Conservation (phyloP, 495 filamentous ascomycete species). For the Terfezia boudieri region DNA sequence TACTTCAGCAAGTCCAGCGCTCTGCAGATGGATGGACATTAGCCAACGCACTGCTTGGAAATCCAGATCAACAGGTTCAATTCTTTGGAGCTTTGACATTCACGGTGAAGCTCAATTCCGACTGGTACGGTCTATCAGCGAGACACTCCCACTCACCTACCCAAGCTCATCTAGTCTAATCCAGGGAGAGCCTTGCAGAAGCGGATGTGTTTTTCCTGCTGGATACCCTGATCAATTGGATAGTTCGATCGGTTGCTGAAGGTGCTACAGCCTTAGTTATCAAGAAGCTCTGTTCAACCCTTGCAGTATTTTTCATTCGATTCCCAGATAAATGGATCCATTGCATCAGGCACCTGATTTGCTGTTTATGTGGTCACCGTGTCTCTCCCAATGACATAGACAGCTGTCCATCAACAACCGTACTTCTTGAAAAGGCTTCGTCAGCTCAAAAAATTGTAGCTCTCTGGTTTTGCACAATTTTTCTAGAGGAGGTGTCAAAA, state of each 20-base stretch:
- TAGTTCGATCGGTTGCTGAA: slow-evolving; percentile 34
- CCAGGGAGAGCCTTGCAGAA: slow-evolving; percentile 37
- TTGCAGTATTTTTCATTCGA: slow-evolving; percentile 59
- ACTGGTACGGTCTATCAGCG: slow-evolving; percentile 32
- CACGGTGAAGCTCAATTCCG: slow-evolving; percentile 72
- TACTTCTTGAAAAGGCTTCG: slow-evolving; percentile 33
- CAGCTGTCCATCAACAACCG: slow-evolving; percentile 27
- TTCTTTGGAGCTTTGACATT: slow-evolving; percentile 93
- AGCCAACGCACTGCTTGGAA: slow-evolving; percentile 46
- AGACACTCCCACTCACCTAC: background rate
- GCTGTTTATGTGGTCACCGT: slow-evolving; percentile 34
- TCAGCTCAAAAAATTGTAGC: slow-evolving; percentile 32
- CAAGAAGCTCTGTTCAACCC: slow-evolving; percentile 61
- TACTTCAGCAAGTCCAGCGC: slow-evolving; percentile 54
- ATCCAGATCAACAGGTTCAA: slow-evolving; percentile 43
- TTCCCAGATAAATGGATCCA: slow-evolving; percentile 43
- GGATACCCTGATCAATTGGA: slow-evolving; percentile 45
- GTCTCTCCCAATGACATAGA: slow-evolving; percentile 27
- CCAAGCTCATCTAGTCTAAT: slow-evolving; percentile 1
- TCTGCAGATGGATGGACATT: slow-evolving; percentile 67
- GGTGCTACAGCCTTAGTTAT: slow-evolving; percentile 42
- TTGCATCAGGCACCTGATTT: slow-evolving; percentile 45
- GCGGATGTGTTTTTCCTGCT: slow-evolving; percentile 40
- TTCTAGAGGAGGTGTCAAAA: slow-evolving; percentile 58
- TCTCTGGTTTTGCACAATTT: slow-evolving; percentile 46